Evolutionary conservation across 306 rosid genomes (phyloP), one percentile per base, ranked within the genome.

Genomic region (Acacia crassicarpa): DNA sequence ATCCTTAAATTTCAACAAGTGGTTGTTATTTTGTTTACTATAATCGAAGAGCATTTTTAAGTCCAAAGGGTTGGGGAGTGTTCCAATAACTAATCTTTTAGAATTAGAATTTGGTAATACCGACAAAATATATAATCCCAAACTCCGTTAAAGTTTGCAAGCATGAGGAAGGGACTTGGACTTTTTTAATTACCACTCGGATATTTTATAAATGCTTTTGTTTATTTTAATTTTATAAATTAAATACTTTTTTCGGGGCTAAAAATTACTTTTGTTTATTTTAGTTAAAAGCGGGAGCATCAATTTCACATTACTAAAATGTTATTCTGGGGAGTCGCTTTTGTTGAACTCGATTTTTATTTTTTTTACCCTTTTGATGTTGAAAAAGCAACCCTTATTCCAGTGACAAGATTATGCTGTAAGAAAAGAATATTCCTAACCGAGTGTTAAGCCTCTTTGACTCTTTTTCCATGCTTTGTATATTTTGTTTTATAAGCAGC

Each of bases 401-500:
- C 30, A 3, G 41, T n/a, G 33, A 41, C 51, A 40, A 68, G 74
- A 68, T 41, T 68, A 68, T 68, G 2, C 4, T 1, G 74, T 0
- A 68, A 68, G 74, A 20, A 68, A 68, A 68, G 74, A 68, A 68
- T 68, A 68, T 68, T 38, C 32, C 51, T 25, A 22, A n/a, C 15
- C 25, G 25, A 41, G 46, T 19, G 22, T 9, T 9, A 17, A 35
- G 15, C 72, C 11, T 7, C 32, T 7, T 16, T 30, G 13, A 13
- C 6, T 63, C 17, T 25, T 25, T 61, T 61, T 61, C 19, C 7
- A 11, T 61, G 7, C 12, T 25, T 59, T 58, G 22, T 22, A 58
- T 58, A 12, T n/a, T 9, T n/a, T 25, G 30, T 9, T 56, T 35
- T 6, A 59, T 3, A 9, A 22, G 6, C 66, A 6, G 2, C 6